Conservation (phyloP, 345 rosid species). For the Linum lewisii region DNA sequence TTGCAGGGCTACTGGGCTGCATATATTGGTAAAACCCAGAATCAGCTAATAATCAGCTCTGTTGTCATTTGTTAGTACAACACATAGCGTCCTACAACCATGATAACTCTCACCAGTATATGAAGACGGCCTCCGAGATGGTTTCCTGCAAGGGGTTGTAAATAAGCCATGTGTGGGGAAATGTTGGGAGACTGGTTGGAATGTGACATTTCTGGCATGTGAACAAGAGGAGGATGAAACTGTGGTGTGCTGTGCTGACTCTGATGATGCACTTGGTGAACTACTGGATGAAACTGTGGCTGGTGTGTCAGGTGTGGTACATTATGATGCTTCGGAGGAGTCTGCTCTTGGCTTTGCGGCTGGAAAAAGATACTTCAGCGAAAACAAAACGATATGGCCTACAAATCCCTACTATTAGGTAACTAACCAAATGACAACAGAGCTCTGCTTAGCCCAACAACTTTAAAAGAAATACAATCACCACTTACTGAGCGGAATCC, state of each 20-base stretch:
- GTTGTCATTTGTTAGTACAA: no score
- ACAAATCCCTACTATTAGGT: neutral
- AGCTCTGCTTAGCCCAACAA: no score
- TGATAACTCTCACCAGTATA: slow-evolving; percentile 40
- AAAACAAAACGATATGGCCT: neutral
- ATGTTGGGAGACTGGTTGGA: slow-evolving; percentile 59
- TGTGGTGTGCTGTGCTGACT: slow-evolving; percentile 49
- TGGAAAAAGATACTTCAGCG: slow-evolving; percentile 15
- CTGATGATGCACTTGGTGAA: slow-evolving; percentile 53
- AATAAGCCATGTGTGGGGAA: slow-evolving; percentile 76
- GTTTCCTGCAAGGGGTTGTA: slow-evolving; percentile 61
- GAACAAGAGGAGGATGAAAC: slow-evolving; percentile 38
- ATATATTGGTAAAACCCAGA: neutral
- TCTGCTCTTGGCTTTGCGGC: slow-evolving; percentile 50
- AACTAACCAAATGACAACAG: slow-evolving; percentile 1
- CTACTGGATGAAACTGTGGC: slow-evolving; percentile 61
- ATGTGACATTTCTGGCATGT: slow-evolving; percentile 54
- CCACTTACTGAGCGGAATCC: slow-evolving; percentile 55
- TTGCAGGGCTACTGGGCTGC: slow-evolving; percentile 62
- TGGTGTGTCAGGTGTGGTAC: slow-evolving; percentile 48
- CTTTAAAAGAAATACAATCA: neutral
- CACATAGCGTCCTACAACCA: neutral
- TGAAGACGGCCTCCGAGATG: slow-evolving; percentile 60
- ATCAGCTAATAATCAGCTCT: no score
- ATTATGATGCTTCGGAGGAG: slow-evolving; percentile 70